Percentiles rank a stretch among this genome's conserved stretches.
These are phyloP conservation scores for Zalerion maritima DNA, from an alignment of 495 filamentous ascomycete species.

Conservation along the genomic window DNA sequence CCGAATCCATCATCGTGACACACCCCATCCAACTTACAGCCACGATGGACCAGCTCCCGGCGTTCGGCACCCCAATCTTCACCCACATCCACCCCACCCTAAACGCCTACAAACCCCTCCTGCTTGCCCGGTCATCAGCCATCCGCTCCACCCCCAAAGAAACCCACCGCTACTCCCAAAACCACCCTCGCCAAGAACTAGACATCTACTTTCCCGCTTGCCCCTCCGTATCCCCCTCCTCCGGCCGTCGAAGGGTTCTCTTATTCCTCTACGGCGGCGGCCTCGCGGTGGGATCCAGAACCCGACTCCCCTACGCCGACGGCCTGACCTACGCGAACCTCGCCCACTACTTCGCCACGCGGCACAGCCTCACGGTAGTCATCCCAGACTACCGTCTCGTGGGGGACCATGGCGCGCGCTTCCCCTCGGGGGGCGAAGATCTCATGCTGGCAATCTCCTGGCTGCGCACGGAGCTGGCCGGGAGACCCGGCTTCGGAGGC, in stretches of 20 bases:
- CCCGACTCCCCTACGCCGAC: constrained; percentile 13
- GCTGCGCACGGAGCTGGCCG: constrained; percentile 10
- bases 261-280: constrained; percentile 31
- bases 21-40: no score
- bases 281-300: constrained; percentile 19
- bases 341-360: constrained; percentile 26
- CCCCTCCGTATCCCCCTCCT: constrained; percentile 7
- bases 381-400: constrained; percentile 27
- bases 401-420: constrained; percentile 20
- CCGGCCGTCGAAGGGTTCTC: no score
- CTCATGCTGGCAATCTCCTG: constrained; percentile 22
- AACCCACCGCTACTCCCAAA: constrained; percentile 19
- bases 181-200: constrained; percentile 21
- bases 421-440: constrained; percentile 26
- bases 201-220: constrained; percentile 23
- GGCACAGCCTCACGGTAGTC: constrained; percentile 20
- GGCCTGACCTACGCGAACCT: constrained; percentile 23
- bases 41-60: constrained; percentile 22
- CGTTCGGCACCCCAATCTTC: constrained; percentile 19
- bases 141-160: constrained; percentile 19
- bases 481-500: constrained; percentile 10
- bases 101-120: constrained; percentile 17
- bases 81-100: constrained; percentile 21
- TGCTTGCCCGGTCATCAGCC: constrained; percentile 16
- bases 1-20: no score